phyloP scores from a whole-genome alignment of 2,329 filamentous ascomycete genomes.

The Curvularia spicifera region DNA sequence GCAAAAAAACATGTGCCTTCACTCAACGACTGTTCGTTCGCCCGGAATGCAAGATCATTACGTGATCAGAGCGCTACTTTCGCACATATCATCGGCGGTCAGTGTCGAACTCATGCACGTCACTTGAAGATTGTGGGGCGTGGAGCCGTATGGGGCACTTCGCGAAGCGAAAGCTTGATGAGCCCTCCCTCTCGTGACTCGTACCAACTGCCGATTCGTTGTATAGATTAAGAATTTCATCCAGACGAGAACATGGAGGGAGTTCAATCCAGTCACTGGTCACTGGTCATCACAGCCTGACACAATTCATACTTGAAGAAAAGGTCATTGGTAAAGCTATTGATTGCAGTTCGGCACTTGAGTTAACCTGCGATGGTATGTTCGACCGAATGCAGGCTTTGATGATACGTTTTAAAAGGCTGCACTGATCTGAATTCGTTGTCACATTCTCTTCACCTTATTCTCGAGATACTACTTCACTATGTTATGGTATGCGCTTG shows the following conservation, averaged over 20 bases:
- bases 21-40: no score
- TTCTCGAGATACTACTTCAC: not conserved
- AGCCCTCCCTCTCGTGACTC: conserved; percentile 27
- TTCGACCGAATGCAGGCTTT: no score
- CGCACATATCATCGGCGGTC: no score
- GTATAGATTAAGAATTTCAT: conserved; percentile 27
- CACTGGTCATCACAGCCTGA: not conserved
- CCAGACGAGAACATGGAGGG: conserved; percentile 5
- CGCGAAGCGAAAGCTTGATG: not conserved
- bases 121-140: not conserved
- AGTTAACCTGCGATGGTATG: not conserved
- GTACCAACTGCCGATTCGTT: conserved; percentile 25
- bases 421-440: not conserved
- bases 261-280: not conserved
- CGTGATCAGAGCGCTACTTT: no score
- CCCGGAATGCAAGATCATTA: no score
- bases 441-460: not conserved
- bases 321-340: not conserved
- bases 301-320: not conserved
- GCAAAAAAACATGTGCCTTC: no score
- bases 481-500: conserved; percentile 37
- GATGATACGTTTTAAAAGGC: conserved; percentile 5
- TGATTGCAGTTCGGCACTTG: not conserved
- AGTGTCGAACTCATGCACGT: no score
- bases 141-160: not conserved